Percentiles rank a stretch among this genome's conserved stretches.
Conservation (phyloP, 352 stramenopile species). For the Phytophthora sansomeana region DNA sequence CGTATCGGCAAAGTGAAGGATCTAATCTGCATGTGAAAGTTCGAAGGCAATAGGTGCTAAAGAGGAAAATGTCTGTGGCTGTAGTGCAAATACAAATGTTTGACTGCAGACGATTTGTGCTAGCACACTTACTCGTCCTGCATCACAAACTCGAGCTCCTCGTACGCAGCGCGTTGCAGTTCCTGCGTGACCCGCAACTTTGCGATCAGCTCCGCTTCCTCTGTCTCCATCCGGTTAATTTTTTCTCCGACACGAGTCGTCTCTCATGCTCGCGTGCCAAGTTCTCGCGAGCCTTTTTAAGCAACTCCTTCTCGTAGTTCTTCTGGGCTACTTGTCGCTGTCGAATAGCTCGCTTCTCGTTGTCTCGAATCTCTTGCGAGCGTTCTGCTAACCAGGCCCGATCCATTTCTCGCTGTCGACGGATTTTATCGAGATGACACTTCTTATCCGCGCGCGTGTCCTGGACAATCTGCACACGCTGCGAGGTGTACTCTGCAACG, state of each 20-base stretch:
- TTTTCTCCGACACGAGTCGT: constrained; percentile 58
- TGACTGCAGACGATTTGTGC: background rate
- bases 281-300: constrained; percentile 54
- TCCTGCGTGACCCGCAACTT: constrained; percentile 71
- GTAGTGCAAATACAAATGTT: no score
- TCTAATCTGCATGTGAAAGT: no score
- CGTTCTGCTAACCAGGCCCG: constrained; percentile 48
- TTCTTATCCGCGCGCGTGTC: constrained; percentile 57
- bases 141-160: constrained; percentile 75
- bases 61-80: no score
- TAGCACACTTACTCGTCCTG: constrained; percentile 42
- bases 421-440: constrained; percentile 53
- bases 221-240: constrained; percentile 70
- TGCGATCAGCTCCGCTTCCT: constrained; percentile 70
- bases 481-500: constrained; percentile 44
- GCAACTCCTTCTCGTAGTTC: constrained; percentile 58
- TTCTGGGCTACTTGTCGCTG: constrained; percentile 56
- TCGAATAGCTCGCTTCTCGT: constrained; percentile 53
- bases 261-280: constrained; percentile 65
- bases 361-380: constrained; percentile 60
- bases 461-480: constrained; percentile 62
- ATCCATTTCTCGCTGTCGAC: constrained; percentile 49
- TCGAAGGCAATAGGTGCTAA: no score
- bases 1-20: no score
- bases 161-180: constrained; percentile 66